These are phyloP conservation scores for Trichosporon asahii DNA, from an alignment of 1,284 basidiomycete species.

Conservation along the genomic window DNA sequence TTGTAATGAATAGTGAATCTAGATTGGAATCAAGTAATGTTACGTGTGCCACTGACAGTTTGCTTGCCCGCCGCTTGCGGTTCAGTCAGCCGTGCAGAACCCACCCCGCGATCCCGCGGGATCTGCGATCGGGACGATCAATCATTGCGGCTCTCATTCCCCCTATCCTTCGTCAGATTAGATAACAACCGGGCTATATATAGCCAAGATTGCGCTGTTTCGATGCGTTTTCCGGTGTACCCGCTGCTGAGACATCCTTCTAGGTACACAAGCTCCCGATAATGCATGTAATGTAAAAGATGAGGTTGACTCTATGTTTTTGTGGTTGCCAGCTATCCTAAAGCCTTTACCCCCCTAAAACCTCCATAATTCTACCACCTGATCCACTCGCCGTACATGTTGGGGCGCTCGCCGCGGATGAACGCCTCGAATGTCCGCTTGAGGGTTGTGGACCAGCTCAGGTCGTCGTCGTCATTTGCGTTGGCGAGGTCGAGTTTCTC, in stretches of 20 bases:
- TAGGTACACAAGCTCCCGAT: conserved; percentile 10
- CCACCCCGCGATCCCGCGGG: too few species aligned
- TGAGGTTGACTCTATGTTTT: not conserved
- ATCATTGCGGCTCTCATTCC: too few species aligned
- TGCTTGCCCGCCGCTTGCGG: not conserved
- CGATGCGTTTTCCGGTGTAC: not conserved
- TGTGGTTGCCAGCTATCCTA: not conserved
- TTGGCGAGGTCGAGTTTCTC: conserved; percentile 31
- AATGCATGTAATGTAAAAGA: conserved; percentile 11
- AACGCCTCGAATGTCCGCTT: conserved; percentile 90
- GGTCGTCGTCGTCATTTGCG: conserved; percentile 61
- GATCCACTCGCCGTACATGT: conserved; percentile 84
- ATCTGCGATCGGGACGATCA: too few species aligned
- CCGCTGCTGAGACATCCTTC: not conserved
- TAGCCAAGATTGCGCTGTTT: not conserved
- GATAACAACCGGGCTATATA: not conserved
- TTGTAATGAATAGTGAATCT: conserved; percentile 6
- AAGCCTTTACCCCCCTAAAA: too few species aligned
- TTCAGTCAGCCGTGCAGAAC: too few species aligned
- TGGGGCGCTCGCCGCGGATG: conserved; percentile 77
- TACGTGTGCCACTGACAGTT: not conserved
- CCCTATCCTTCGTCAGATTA: not conserved
- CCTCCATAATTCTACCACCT: too few species aligned
- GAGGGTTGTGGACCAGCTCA: conserved; percentile 83
- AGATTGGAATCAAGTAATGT: not conserved